These are phyloP conservation scores for Suhomyces terraborum DNA, from an alignment of 1,139 yeast species.

Conservation along the genomic window DNA sequence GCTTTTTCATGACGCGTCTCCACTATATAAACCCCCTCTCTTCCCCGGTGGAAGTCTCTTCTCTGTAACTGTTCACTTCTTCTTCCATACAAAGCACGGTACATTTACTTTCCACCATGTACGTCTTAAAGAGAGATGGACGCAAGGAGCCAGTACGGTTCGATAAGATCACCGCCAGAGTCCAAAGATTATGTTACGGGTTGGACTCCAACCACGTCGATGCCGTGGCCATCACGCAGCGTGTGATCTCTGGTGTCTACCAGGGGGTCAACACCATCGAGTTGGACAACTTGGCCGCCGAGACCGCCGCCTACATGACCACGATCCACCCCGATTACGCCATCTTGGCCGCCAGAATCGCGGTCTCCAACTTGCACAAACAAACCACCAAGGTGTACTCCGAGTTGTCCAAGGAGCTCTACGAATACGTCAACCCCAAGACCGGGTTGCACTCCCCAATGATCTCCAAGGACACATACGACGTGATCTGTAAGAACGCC, in stretches of 20 bases:
- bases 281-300: slow-evolving; percentile 91
- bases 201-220: slow-evolving; percentile 82
- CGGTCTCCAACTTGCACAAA: slow-evolving; percentile 87
- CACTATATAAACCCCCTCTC: slow-evolving; percentile 9
- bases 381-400: slow-evolving; percentile 90
- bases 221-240: slow-evolving; percentile 85
- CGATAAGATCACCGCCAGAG: slow-evolving; percentile 53
- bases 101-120: slow-evolving; percentile 32
- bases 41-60: neutral
- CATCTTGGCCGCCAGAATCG: slow-evolving; percentile 90
- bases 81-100: neutral
- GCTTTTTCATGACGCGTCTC: slow-evolving; percentile 9
- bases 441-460: slow-evolving; percentile 73
- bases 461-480: slow-evolving; percentile 72
- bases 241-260: slow-evolving; percentile 87
- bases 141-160: slow-evolving; percentile 73
- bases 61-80: slow-evolving; percentile 2
- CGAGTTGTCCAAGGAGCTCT: slow-evolving; percentile 69
- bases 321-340: slow-evolving; percentile 97
- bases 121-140: slow-evolving; percentile 68
- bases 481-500: slow-evolving; percentile 61
- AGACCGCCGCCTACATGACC: slow-evolving; percentile 96
- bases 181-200: slow-evolving; percentile 68
- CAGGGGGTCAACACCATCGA: slow-evolving; percentile 96
- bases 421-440: slow-evolving; percentile 71